Conservation (phyloP, 345 rosid species). For the Linum tenue region DNA sequence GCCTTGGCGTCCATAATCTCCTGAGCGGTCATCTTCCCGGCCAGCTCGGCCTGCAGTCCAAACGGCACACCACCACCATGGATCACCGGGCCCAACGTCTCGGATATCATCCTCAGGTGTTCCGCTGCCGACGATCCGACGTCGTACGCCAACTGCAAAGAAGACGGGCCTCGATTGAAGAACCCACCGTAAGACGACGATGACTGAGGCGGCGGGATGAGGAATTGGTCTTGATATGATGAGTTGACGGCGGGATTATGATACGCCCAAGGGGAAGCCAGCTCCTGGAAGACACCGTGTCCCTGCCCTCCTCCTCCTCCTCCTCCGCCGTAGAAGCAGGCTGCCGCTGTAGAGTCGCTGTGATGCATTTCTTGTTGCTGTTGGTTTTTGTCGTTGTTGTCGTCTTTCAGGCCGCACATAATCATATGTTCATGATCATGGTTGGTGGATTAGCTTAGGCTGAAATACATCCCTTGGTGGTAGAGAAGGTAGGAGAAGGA, state of each 20-base stretch:
- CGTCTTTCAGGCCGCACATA: slow-evolving; percentile 64
- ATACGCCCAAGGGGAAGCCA: slow-evolving; percentile 42
- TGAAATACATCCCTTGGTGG: no score
- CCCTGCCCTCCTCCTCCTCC: slow-evolving; percentile 24
- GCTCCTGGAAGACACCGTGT: slow-evolving; percentile 22
- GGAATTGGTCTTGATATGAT: slow-evolving; percentile 55
- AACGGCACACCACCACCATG: slow-evolving; percentile 58
- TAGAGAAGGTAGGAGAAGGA: no score
- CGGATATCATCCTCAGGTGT: slow-evolving; percentile 75
- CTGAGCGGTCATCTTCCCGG: slow-evolving; percentile 85
- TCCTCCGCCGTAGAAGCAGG: slow-evolving; percentile 24
- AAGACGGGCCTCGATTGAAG: slow-evolving; percentile 50
- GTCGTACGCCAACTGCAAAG: slow-evolving; percentile 56
- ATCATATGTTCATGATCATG: background rate
- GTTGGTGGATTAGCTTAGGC: background rate
- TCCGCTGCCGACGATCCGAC: slow-evolving; percentile 34
- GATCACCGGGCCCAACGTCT: slow-evolving; percentile 60
- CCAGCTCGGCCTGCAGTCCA: slow-evolving; percentile 66
- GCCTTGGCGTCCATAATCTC: slow-evolving; percentile 99
- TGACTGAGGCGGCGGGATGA: slow-evolving; percentile 46
- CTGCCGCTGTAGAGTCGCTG: slow-evolving; percentile 31
- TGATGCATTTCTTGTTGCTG: background rate
- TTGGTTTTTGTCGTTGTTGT: slow-evolving; percentile 13
- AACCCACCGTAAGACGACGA: slow-evolving; percentile 47
- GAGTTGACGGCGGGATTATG: slow-evolving; percentile 49